Evolutionary conservation across 129 eudicot species (phyloP), one percentile per base, ranked within the genome.

Genomic region (Chrysanthemum makinoi): DNA sequence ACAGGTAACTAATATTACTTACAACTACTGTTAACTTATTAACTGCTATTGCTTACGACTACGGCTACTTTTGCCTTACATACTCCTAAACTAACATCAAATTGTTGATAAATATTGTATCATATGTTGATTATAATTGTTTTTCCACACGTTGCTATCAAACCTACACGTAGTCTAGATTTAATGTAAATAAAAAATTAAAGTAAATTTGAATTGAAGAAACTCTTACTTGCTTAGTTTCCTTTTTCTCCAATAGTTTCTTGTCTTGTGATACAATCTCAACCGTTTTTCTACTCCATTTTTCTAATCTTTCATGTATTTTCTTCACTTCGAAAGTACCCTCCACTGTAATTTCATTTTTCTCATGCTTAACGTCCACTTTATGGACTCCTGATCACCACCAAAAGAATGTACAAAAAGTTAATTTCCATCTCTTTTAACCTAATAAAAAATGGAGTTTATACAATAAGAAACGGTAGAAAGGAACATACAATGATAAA

Each of bases 201-300:
- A n/a, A 51, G 17, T 51, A 33, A 35, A 5, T 5, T 51, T 68
- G 10, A 44, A 66, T 63, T 47, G 54, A 65, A 68, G 35, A 14
- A 43, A 10, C 14, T 28, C 84, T 73, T 72, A 87, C 89, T 68
- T 80, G 81, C 70, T 79, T 85, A 11, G 70, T 75, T 65, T 83
- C 86, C 72, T 81, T 77, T 30, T 64, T 79, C 70, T 82, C 75
- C 30, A 51, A 19, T 75, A 5, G 33, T 77, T 54, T 75, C 76
- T 87, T 81, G 30, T 81, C 84, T 64, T 85, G 80, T 18, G 88
- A 79, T 64, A 89, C 5, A 28, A 88, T 63, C 73, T 90, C 91
- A 63, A 87, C 97, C 69, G 84, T 90, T 76, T 81, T 90, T 83
- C 81, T 89, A 66, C 90, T 88, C 85, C 96, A 86, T 84, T 90